A percentile compares a stretch with the other conserved stretches of the same genome.
phyloP scores from a whole-genome alignment of 1,284 basidiomycete genomes.

The Sporisorium sorghi region DNA sequence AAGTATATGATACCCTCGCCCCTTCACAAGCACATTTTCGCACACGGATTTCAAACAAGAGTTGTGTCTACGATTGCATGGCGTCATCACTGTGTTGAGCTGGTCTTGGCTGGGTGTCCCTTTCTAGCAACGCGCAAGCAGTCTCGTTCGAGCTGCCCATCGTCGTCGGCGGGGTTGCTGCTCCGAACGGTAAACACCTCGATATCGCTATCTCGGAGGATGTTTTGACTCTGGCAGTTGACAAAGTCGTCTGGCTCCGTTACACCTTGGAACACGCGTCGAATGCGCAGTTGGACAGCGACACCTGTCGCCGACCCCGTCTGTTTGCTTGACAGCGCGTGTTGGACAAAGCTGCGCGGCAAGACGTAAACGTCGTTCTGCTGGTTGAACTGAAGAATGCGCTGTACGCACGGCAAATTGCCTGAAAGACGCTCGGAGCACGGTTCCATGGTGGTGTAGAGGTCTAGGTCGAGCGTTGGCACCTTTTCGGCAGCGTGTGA shows the following conservation, averaged over 20 bases:
- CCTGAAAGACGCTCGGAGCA: constrained; percentile 91
- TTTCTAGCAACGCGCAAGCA: constrained; percentile 61
- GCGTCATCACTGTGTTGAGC: neutral
- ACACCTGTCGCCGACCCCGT: neutral
- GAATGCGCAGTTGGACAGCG: constrained; percentile 71
- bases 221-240: constrained; percentile 84
- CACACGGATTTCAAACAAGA: neutral
- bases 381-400: constrained; percentile 75
- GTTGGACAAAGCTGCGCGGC: constrained; percentile 8
- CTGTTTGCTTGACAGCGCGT: neutral
- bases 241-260: constrained; percentile 96
- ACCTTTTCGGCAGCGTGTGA: neutral
- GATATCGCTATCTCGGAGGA: constrained; percentile 80
- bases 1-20: constrained; percentile 20
- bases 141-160: constrained; percentile 45
- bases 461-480: constrained; percentile 73
- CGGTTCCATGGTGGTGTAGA: constrained; percentile 97
- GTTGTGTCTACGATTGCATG: constrained; percentile 7
- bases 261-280: constrained; percentile 87
- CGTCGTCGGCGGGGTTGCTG: neutral
- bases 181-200: constrained; percentile 77
- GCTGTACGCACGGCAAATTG: constrained; percentile 85
- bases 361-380: constrained; percentile 15
- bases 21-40: constrained; percentile 2
- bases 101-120: constrained; percentile 32